A percentile compares a stretch with the other conserved stretches of the same genome.
Conservation (phyloP, 768 basidiomycete species). For the Termitomyces titanicus region DNA sequence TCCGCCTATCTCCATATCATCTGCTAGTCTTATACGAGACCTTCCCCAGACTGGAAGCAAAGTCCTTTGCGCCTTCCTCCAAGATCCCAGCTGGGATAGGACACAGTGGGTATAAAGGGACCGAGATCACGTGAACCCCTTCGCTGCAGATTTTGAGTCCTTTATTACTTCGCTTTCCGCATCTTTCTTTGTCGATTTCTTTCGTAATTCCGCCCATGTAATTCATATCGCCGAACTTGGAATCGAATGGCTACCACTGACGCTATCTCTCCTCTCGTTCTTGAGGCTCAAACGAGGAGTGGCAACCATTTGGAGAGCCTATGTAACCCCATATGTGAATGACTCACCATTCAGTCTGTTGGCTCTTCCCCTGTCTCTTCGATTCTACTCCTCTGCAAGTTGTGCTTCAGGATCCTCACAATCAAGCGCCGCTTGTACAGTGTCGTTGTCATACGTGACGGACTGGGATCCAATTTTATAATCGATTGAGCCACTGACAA, state of each 20-base stretch:
- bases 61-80: slow-evolving; percentile 91
- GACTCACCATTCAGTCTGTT: not conserved
- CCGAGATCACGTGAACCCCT: too few relatives aligned
- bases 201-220: not conserved
- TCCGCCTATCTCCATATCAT: slow-evolving; percentile 1
- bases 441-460: not conserved
- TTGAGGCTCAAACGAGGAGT: too few relatives aligned
- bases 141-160: too few relatives aligned
- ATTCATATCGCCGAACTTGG: not conserved
- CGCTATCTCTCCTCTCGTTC: not conserved
- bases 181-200: not conserved
- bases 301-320: too few relatives aligned
- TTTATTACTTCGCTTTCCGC: not conserved
- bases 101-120: slow-evolving; percentile 62
- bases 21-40: not conserved
- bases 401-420: not conserved
- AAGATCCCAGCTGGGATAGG: slow-evolving; percentile 92
- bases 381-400: not conserved
- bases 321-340: not conserved
- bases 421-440: not conserved
- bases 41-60: slow-evolving; percentile 83
- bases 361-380: not conserved
- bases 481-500: slow-evolving; percentile 5
- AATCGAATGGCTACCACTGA: not conserved
- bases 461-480: not conserved